These are phyloP conservation scores for Globisporangium carolinianum DNA, from an alignment of 352 stramenopile genomes.

Conservation along the genomic window DNA sequence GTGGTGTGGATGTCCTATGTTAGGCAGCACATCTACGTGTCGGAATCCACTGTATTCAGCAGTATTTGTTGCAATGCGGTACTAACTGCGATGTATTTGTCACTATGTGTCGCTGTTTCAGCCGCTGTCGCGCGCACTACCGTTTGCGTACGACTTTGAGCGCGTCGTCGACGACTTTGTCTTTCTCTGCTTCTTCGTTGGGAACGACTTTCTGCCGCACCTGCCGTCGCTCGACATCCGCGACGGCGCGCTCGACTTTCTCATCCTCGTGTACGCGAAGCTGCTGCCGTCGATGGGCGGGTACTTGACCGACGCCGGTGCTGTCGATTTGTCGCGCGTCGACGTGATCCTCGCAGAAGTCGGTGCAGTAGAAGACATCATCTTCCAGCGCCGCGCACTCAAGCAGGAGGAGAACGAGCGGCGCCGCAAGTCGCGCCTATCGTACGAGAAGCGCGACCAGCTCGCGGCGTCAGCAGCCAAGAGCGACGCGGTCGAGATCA, in stretches of 20 bases:
- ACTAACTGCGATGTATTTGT: too few relatives aligned
- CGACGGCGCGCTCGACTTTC: slow-evolving; percentile 96
- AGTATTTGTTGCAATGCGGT: too few relatives aligned
- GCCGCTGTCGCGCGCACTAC: slow-evolving; percentile 61
- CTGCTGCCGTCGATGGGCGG: slow-evolving; percentile 77
- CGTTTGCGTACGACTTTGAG: slow-evolving; percentile 96
- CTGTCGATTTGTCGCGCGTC: slow-evolving; percentile 92
- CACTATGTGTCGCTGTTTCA: slow-evolving; percentile 8
- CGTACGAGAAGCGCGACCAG: slow-evolving; percentile 68
- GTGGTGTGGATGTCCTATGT: too few relatives aligned
- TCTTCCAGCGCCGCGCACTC: slow-evolving; percentile 84
- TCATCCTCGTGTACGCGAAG: slow-evolving; percentile 97
- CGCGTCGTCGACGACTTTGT: slow-evolving; percentile 99
- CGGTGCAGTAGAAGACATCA: slow-evolving; percentile 94
- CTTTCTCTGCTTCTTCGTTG: slow-evolving; percentile 99
- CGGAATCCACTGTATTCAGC: too few relatives aligned
- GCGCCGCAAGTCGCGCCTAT: slow-evolving; percentile 53
- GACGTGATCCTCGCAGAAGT: slow-evolving; percentile 96
- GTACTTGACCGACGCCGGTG: slow-evolving; percentile 94
- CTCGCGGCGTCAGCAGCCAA: slow-evolving; percentile 50
- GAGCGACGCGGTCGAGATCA: slow-evolving; percentile 65
- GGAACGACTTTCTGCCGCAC: slow-evolving; percentile 99
- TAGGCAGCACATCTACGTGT: too few relatives aligned
- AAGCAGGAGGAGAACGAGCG: slow-evolving; percentile 84
- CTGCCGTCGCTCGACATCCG: slow-evolving; percentile 97